Base-by-base conservation (phyloP, 257 asterid genomes). In the Thymus quinquecostatus region DNA sequence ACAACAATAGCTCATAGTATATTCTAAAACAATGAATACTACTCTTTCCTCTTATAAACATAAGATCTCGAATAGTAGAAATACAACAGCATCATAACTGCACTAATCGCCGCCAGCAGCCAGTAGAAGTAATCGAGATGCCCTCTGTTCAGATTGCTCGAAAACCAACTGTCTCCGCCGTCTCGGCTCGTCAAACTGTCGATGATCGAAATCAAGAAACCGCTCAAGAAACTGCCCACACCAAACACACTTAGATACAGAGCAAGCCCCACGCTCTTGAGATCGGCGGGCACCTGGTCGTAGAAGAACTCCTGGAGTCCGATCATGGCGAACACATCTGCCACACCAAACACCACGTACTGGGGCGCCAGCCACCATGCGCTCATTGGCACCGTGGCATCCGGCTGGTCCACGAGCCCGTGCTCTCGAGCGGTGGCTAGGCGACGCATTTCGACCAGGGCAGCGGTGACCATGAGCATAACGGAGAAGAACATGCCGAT, bases 291-390 rank as follows among this genome's bases (percentile, higher is more conserved):
- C 8, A 85, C 83, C 32, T 83, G 86, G 32, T 88, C 86, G 12
- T 82, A 88, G 82, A 86, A 85, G 30, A 86, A 81, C 58, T 83
- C 86, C 41, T 86, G 89, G 60, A 88, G 75, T 1, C 90, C 92
- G 50, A 88, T 75, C 57, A 44, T 3, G 0, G 86, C 50, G 55
- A 86, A 81, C 4, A 63, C 77, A 3, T 86, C 81, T 0, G 80
- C 75, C 3, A 83, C 12, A 6, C 89, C 88, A 8, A 61, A 66
- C 6, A 86, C n/a, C 54, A 86, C 14, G n/a, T 84, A 78, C 51
- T 83, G 92, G n/a, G 89, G 96, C 0, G 81, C 82, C 69, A 88
- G 44, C 92, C 92, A 86, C 84, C 89, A 88, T 53, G 79, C 71
- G 12, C 86, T 82, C 91, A 88, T 79, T 1, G 88, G 91, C 38